Base-by-base conservation (phyloP, 208 protist genomes). In the Angomonas ambiguus region DNA sequence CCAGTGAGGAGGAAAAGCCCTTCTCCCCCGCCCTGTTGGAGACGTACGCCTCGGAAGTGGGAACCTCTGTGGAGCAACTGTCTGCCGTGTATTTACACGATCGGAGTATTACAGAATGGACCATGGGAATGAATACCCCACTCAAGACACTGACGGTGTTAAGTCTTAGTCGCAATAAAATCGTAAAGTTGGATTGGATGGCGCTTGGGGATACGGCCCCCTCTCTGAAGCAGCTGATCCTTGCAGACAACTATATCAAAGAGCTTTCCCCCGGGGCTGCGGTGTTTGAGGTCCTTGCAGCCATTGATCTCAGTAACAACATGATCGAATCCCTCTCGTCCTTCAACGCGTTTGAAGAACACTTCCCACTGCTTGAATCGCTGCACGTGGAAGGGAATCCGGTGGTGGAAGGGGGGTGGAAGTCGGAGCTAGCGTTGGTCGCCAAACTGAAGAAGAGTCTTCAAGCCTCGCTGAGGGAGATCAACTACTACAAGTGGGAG, bases 381-480 rank as follows among this genome's bases (percentile, higher is more conserved):
- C 73, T 95, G 18, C 25, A 74, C 41, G 67, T 85, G 6, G 71
- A 85, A 30, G 72, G 82, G 56, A 97, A 97, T 71, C 87, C 85
- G 5, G 78, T 83, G 53, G 58, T 88, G 62, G 10, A 24, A 20
- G n/a, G 35, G 31, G 69, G 74, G 27, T 25, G 42, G 1, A 55
- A 71, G 1, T 67, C 80, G 34, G 57, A 75, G 6, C 32, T 70
- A 25, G 59, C 59, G 51, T 65, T 66, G 53, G 55, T 34, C 48
- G 61, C 77, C 13, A 72, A 58, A 51, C 25, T 76, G 27, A 62
- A 71, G 32, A 13, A 57, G 6, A 55, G 57, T 16, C 64, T 66
- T 8, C 48, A 49, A 2, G 57, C 22, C 8, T 28, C 10, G 11
- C 34, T 74, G 3, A 58, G 58, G 32, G 25, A 32, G 25, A 42